Evolutionary conservation across 2,329 filamentous ascomycete genomes (phyloP).

Genomic region (Didymosphaeria variabile): DNA sequence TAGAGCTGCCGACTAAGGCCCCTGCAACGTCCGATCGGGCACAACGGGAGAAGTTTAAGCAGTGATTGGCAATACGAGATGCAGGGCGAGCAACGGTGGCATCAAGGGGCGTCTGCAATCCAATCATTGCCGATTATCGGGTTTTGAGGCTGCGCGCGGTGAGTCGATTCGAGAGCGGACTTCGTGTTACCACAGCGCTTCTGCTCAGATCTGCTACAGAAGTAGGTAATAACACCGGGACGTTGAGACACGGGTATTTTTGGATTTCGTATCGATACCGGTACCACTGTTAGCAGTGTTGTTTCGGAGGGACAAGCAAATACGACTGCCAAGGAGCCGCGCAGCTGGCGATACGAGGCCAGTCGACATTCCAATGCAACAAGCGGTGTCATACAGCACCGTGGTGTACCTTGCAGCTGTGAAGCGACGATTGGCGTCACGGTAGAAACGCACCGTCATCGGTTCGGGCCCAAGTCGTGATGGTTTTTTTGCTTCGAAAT

Average conservation of each 20-base stretch:
- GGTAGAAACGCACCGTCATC: background rate
- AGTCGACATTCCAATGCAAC: background rate
- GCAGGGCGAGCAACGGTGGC: conserved; percentile 5
- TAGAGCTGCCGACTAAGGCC: background rate
- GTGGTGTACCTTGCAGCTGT: background rate
- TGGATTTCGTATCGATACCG: conserved; percentile 9
- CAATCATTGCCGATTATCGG: conserved; percentile 1
- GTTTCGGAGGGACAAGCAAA: conserved; percentile 9
- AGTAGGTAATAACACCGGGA: conserved; percentile 1
- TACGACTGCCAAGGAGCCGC: conserved; percentile 9
- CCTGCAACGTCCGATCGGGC: conserved; percentile 2
- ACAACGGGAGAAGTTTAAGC: background rate
- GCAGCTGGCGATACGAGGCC: conserved; percentile 1
- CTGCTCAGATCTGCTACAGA: conserved; percentile 4
- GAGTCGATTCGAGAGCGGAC: conserved; percentile 15
- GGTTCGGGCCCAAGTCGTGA: background rate
- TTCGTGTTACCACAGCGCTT: conserved; percentile 9
- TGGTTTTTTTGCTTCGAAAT: too few species aligned
- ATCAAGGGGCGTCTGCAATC: conserved; percentile 4
- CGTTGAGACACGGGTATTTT: conserved; percentile 10
- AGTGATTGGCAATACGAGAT: conserved; percentile 1
- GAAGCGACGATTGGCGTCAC: background rate
- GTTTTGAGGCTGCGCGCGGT: conserved; percentile 13
- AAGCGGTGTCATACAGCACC: background rate
- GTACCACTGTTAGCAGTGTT: background rate